Evolutionary conservation across 2,329 filamentous ascomycete genomes (phyloP).

Genomic region (Blastomyces silverae): DNA sequence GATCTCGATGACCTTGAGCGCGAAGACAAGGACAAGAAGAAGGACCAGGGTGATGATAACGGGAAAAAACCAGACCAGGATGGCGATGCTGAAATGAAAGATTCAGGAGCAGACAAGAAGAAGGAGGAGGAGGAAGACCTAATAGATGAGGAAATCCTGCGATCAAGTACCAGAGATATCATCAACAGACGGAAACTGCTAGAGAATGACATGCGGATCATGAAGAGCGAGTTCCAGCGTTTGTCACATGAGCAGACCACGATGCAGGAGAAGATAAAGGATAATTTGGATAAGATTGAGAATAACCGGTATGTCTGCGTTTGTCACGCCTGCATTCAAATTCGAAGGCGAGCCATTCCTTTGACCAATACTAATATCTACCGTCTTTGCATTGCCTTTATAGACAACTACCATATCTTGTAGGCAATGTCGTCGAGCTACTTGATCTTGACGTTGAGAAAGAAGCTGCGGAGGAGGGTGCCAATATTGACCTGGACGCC

Average conservation of each 20-base stretch:
- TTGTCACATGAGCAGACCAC: constrained; percentile 90
- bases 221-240: constrained; percentile 94
- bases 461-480: constrained; percentile 93
- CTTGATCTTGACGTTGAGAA: constrained; percentile 93
- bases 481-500: constrained; percentile 96
- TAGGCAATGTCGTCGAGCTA: constrained; percentile 96
- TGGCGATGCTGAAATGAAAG: constrained; percentile 52
- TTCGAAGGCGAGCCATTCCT: constrained; percentile 13
- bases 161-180: constrained; percentile 90
- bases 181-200: constrained; percentile 81
- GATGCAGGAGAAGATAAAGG: constrained; percentile 99
- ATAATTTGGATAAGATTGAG: constrained; percentile 97
- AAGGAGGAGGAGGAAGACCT: constrained; percentile 67
- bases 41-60: constrained; percentile 48
- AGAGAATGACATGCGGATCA: constrained; percentile 96
- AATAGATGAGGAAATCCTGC: constrained; percentile 87
- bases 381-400: background rate
- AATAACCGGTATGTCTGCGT: constrained; percentile 74
- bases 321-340: constrained; percentile 6
- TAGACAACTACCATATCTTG: constrained; percentile 95
- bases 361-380: constrained; percentile 17
- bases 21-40: constrained; percentile 60
- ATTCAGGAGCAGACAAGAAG: constrained; percentile 72
- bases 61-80: constrained; percentile 42
- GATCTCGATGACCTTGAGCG: constrained; percentile 85